Base-by-base conservation (phyloP, 2,329 filamentous ascomycete genomes). In the Cladobotryum mycophilum region DNA sequence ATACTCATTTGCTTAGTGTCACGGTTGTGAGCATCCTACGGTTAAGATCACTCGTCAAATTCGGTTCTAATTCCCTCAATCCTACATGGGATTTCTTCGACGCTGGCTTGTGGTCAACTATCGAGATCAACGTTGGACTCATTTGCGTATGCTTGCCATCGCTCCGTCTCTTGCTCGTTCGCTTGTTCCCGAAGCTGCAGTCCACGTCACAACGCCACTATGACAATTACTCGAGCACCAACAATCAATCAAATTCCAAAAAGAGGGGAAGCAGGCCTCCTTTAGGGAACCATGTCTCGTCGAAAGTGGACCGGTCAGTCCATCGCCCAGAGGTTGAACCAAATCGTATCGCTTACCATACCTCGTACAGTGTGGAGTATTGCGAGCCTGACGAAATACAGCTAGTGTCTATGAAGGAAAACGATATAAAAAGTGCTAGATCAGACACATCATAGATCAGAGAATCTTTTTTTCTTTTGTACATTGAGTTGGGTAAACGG, bases 121-220 rank as follows among this genome's bases (percentile, higher is more conserved):
- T 73, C 20, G 70, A 73, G 51, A 65, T 69, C 51, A 68, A 67
- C 49, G 62, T 69, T 14, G 68, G 64, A 37, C 63, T 70, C 12
- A 66, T 73, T 8, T 70, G 70, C 51, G 67, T 64, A 8, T 72
- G 68, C 42, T 58, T 72, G 61, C 70, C 70, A 0, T 61, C 67
- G 0, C 48, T 72, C 2, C 61, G 67, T 8, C 58, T 68, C 5
- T 54, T 70, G 0, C 59, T 72, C 2, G 62, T 68, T 11, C 58
- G 64, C 0, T 57, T 73, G 33, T 68, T 75, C 55, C 74, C 73
- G 38, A 61, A 58, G 50, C 13, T 68, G 0, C 53, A 63, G 7
- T 62, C 64, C 11, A 61, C 65, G 14, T 59, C 65, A 2, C 60
- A 62, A n/a, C 52, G 56, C 8, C 64, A 64, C 47, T 63, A 67